Evolutionary conservation across 495 filamentous ascomycete species (phyloP).

Genomic region (Podospora conica): DNA sequence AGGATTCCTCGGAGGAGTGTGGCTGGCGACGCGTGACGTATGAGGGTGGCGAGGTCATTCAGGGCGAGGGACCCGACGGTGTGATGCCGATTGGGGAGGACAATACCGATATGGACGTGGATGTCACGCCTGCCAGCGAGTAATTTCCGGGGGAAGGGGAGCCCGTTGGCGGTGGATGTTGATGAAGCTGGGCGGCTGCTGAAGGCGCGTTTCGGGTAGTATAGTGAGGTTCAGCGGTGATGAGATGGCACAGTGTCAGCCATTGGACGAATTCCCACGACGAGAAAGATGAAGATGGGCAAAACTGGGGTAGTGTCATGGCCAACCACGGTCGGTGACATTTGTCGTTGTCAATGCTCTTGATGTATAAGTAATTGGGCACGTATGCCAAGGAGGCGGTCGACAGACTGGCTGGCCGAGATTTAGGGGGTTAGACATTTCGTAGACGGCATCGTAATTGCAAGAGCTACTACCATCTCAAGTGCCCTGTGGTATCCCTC

Average conservation of each 20-base stretch:
- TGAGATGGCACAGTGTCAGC: neutral
- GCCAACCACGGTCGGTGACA: neutral
- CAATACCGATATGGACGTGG: constrained; percentile 26
- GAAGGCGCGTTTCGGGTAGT: neutral
- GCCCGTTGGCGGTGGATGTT: neutral
- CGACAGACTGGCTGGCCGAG: neutral
- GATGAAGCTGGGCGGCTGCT: neutral
- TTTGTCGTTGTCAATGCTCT: neutral
- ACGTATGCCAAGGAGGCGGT: neutral
- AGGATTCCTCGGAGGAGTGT: constrained; percentile 54
- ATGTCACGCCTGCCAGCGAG: neutral
- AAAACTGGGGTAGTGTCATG: neutral
- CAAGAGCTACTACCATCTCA: neutral
- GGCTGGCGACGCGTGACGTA: constrained; percentile 72
- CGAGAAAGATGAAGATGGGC: neutral
- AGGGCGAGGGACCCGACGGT: constrained; percentile 44
- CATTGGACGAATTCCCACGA: neutral
- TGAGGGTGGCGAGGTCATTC: constrained; percentile 49
- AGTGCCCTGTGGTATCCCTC: too few species aligned
- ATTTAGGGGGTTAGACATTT: neutral
- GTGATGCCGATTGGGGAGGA: constrained; percentile 28
- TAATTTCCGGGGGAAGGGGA: neutral
- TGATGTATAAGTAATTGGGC: neutral
- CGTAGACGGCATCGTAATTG: neutral
- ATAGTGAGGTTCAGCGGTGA: neutral